phyloP scores from a whole-genome alignment of 495 filamentous ascomycete species.

The Cladorrhinum samala region DNA sequence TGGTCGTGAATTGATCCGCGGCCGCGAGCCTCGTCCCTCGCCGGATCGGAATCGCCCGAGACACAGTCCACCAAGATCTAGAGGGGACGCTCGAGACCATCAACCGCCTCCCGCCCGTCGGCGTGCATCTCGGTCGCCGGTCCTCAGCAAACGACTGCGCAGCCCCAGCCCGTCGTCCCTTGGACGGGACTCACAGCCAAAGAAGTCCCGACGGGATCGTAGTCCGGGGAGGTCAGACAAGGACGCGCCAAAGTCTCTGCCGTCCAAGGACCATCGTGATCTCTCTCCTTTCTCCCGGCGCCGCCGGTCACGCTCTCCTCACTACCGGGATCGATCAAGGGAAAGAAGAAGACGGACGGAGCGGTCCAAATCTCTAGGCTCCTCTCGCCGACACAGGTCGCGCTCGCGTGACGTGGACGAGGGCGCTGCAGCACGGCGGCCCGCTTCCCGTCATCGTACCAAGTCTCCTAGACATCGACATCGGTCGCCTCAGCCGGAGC shows the following conservation, averaged over 20 bases:
- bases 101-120: conserved; percentile 11
- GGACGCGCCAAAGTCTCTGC: conserved; percentile 20
- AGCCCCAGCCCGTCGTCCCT: conserved; percentile 29
- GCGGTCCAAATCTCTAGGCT: conserved; percentile 27
- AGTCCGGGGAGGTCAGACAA: conserved; percentile 27
- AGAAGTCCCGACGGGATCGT: conserved; percentile 30
- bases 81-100: conserved; percentile 14
- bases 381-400: conserved; percentile 20
- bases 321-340: conserved; percentile 10
- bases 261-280: conserved; percentile 14
- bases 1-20: conserved; percentile 2
- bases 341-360: conserved; percentile 16
- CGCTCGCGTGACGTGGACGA: conserved; percentile 13
- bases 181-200: conserved; percentile 22
- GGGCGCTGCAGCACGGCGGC: neutral
- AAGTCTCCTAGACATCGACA: conserved; percentile 26
- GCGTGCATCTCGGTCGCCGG: conserved; percentile 27
- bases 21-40: conserved; percentile 27
- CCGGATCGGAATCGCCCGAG: conserved; percentile 19
- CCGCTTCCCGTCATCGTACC: conserved; percentile 11
- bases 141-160: conserved; percentile 34
- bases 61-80: conserved; percentile 16
- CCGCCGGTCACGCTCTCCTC: conserved; percentile 30
- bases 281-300: conserved; percentile 16
- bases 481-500: conserved; percentile 27